Evolutionary conservation across 176 grass and related monocot genomes (phyloP).

Genomic region (Triticum monococcum): DNA sequence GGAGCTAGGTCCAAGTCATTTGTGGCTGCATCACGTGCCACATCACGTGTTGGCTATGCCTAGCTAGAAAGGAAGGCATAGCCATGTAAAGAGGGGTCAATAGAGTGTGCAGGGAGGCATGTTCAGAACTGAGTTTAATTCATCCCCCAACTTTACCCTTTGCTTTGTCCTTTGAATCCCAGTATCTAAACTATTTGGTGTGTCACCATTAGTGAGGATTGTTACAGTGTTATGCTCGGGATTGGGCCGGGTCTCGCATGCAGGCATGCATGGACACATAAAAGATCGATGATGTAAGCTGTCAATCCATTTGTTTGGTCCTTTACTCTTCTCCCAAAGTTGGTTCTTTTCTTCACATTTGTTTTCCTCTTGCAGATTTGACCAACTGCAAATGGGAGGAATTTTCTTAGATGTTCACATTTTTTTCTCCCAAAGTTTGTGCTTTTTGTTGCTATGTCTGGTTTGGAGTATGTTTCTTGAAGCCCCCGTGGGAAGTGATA

Average conservation of each 20-base stretch:
- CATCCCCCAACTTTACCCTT: too few relatives aligned
- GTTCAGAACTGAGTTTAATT: too few relatives aligned
- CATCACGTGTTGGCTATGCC: too few relatives aligned
- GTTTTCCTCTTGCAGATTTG: conserved; percentile 35
- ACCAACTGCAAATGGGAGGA: conserved; percentile 25
- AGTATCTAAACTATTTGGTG: too few relatives aligned
- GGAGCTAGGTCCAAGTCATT: too few relatives aligned
- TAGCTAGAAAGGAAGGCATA: too few relatives aligned
- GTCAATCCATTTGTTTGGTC: neutral
- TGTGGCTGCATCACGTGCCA: too few relatives aligned
- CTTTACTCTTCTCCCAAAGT: neutral
- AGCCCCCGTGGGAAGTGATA: neutral
- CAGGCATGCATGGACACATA: conserved; percentile 25
- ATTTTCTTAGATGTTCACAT: conserved; percentile 1
- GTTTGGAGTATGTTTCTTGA: neutral
- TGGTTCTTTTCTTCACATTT: conserved; percentile 33
- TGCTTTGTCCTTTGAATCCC: too few relatives aligned
- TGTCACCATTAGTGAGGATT: too few relatives aligned
- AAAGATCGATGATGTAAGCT: conserved; percentile 43
- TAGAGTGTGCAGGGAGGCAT: too few relatives aligned
- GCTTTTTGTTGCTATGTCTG: neutral
- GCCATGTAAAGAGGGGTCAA: too few relatives aligned
- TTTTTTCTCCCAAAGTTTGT: conserved; percentile 2
- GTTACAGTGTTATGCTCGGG: too few relatives aligned
- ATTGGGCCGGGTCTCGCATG: neutral